Conservation (phyloP, 2,329 filamentous ascomycete genomes). For the Arachnomyces sp. region DNA sequence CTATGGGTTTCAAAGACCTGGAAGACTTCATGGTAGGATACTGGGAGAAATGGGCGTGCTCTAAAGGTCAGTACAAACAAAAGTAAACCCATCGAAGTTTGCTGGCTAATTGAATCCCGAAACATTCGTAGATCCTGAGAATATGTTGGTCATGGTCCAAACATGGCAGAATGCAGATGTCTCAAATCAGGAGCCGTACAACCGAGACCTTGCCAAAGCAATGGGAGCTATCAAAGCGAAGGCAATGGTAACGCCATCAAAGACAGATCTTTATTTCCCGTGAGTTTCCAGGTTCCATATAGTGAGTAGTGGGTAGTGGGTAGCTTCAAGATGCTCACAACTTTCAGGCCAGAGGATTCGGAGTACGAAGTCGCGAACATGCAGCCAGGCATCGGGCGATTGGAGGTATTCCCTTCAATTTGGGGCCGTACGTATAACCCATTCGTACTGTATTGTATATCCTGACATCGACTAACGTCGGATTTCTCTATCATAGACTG, state of each 20-base stretch:
- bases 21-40: slow-evolving; percentile 69
- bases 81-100: background rate
- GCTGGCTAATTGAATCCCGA: background rate
- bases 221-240: slow-evolving; percentile 65
- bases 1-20: slow-evolving; percentile 58
- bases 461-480: slow-evolving; percentile 5
- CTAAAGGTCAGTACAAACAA: slow-evolving; percentile 44
- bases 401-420: slow-evolving; percentile 51
- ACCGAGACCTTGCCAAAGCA: slow-evolving; percentile 57
- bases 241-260: slow-evolving; percentile 60
- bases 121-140: slow-evolving; percentile 54
- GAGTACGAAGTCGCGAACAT: slow-evolving; percentile 63
- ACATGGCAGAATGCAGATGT: slow-evolving; percentile 73
- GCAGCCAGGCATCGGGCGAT: slow-evolving; percentile 49
- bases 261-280: slow-evolving; percentile 76
- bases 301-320: background rate
- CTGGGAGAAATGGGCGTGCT: slow-evolving; percentile 68
- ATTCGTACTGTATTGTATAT: background rate
- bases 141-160: slow-evolving; percentile 65
- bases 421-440: slow-evolving; percentile 51
- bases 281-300: slow-evolving; percentile 28
- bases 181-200: slow-evolving; percentile 61
- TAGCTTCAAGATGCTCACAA: slow-evolving; percentile 7
- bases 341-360: slow-evolving; percentile 62
- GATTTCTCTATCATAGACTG: slow-evolving; percentile 34